Evolutionary conservation across 108 stramenopile genomes (phyloP), one percentile per base, ranked within the genome.

Genomic region (Phaeodactylum tricornutum): DNA sequence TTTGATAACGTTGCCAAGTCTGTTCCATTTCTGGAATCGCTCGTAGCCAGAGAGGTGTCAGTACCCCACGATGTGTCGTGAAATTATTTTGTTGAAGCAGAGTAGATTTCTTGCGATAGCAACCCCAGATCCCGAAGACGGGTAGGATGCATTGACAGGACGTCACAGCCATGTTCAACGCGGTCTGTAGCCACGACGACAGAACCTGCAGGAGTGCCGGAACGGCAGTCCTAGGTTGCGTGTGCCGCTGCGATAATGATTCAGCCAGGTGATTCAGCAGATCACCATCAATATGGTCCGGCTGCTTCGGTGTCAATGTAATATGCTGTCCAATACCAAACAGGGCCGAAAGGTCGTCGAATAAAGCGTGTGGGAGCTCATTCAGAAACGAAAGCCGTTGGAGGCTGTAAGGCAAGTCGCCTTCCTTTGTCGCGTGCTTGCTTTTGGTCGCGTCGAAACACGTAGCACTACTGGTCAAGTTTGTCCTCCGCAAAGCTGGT

Each of bases 291-390:
- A 62, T 50, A 9, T 43, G 50, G 35, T 67, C 31, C 7, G 55
- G 45, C 15, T 46, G 49, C 4, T 69, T 69, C 5, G 72, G 67
- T 12, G 68, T 52, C 29, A 88, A 67, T 14, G 83, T 81, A 29
- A 90, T 78, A 64, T 90, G 84, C 47, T 90, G 88, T 31, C 88
- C 88, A 37, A 90, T 75, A 16, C 81, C 79, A 57, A 90, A 84
- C 3, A 85, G 54, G n/a, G 64, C 44, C 1, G 82, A 85, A 28
- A 90, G 47, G 50, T 90, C 80, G 16, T 57, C 55, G 42, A 72
- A 69, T 29, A 60, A 32, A 40, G 20, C 53, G 24, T 61, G 55
- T 21, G 40, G 63, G 15, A 42, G 43, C 17, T 40, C 17, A 15
- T 51, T 49, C 8, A 64, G 53, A 41, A n/a, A n/a, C n/a, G n/a